phyloP scores from a whole-genome alignment of 2,329 filamentous ascomycete species.

The Fusarium anguioides region DNA sequence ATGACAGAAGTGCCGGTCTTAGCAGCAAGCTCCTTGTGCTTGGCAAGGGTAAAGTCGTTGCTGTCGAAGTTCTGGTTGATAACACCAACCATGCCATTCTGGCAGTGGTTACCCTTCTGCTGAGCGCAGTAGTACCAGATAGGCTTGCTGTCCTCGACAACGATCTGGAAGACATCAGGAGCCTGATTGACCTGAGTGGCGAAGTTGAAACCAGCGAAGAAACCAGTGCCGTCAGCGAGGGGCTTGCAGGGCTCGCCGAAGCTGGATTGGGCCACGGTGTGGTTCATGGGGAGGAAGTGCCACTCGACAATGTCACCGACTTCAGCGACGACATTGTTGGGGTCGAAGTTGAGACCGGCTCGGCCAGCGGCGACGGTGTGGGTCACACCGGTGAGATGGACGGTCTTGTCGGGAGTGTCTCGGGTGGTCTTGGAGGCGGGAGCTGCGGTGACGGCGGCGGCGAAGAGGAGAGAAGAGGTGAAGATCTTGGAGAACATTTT shows the following conservation, averaged over 20 bases:
- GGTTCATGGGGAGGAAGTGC: conserved; percentile 64
- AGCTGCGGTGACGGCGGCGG: conserved; percentile 47
- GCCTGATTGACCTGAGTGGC: conserved; percentile 51
- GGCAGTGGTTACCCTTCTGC: conserved; percentile 57
- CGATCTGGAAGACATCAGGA: conserved; percentile 58
- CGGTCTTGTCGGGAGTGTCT: conserved; percentile 48
- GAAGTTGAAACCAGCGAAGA: conserved; percentile 60
- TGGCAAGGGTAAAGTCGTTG: conserved; percentile 52
- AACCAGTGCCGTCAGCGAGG: conserved; percentile 51
- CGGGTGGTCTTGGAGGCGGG: conserved; percentile 47
- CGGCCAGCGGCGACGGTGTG: conserved; percentile 60
- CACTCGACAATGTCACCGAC: conserved; percentile 65
- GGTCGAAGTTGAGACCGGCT: conserved; percentile 61
- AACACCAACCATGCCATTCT: conserved; percentile 60
- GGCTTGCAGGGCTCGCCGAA: conserved; percentile 58
- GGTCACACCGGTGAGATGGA: no score
- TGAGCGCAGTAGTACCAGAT: conserved; percentile 61
- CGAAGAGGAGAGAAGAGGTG: conserved; percentile 45
- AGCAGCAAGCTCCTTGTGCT: conserved; percentile 53
- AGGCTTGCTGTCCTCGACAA: conserved; percentile 53
- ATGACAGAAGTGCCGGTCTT: conserved; percentile 46
- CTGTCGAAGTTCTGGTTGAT: conserved; percentile 61
- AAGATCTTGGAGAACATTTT: conserved; percentile 51
- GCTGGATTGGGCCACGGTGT: conserved; percentile 59
- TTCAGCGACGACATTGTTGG: conserved; percentile 60